A percentile compares a stretch with the other conserved stretches of the same genome.
Conservation (phyloP, 805 yeast species). For the Ogataea neopini region DNA sequence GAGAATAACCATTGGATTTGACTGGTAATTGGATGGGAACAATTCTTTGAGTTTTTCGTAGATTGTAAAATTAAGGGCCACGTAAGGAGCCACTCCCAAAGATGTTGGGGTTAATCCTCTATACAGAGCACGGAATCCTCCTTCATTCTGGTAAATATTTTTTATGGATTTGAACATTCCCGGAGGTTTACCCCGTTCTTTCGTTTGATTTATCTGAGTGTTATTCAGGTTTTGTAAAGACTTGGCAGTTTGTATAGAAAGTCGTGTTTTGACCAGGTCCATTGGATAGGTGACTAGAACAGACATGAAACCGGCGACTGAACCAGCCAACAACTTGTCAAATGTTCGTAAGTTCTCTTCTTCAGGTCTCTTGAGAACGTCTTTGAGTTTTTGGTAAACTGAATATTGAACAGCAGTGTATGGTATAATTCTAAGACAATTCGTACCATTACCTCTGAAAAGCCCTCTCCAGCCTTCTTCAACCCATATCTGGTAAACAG, state of each 20-base stretch:
- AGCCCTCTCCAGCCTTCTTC: slow-evolving; percentile 93
- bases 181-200: slow-evolving; percentile 47
- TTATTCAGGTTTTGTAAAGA: slow-evolving; percentile 49
- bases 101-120: slow-evolving; percentile 90
- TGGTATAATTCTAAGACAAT: slow-evolving; percentile 88
- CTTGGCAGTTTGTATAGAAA: slow-evolving; percentile 84
- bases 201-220: background rate
- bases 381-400: slow-evolving; percentile 69
- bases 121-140: slow-evolving; percentile 76
- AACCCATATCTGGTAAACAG: slow-evolving; percentile 73
- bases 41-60: slow-evolving; percentile 78
- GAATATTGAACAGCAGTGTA: slow-evolving; percentile 93
- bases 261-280: slow-evolving; percentile 86
- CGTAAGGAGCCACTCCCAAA: slow-evolving; percentile 94
- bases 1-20: slow-evolving; percentile 53
- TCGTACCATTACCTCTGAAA: slow-evolving; percentile 87
- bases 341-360: slow-evolving; percentile 45
- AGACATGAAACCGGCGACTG: slow-evolving; percentile 75
- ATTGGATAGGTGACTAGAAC: slow-evolving; percentile 88
- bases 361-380: slow-evolving; percentile 31
- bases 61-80: slow-evolving; percentile 86
- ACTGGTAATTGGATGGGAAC: slow-evolving; percentile 33
- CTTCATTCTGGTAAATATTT: slow-evolving; percentile 71
- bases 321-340: slow-evolving; percentile 75
- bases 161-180: slow-evolving; percentile 62